Conservation (phyloP, 2,329 filamentous ascomycete genomes). For the Nemania abortiva region DNA sequence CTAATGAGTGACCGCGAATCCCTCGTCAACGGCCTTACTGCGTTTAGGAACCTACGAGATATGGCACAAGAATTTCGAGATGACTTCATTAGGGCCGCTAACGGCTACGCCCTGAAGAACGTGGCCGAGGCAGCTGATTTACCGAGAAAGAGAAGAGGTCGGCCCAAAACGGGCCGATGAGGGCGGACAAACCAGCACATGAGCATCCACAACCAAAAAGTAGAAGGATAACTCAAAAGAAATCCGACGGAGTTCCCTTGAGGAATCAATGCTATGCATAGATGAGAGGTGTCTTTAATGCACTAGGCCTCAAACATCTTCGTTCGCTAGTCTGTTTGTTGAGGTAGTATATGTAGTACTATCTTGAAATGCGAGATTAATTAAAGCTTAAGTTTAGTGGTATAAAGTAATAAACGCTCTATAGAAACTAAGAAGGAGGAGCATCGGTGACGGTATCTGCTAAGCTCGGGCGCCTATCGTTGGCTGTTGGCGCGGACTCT, state of each 20-base stretch:
- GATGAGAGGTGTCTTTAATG: background rate
- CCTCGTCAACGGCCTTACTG: slow-evolving; percentile 53
- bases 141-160: background rate
- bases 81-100: slow-evolving; percentile 46
- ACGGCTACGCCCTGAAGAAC: background rate
- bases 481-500: no score
- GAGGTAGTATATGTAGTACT: no score
- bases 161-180: background rate
- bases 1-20: slow-evolving; percentile 48
- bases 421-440: no score
- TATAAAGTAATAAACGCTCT: no score
- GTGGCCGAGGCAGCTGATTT: background rate
- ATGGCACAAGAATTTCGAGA: slow-evolving; percentile 54
- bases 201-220: background rate
- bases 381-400: no score
- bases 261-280: background rate
- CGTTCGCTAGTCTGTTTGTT: no score
- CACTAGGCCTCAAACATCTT: background rate
- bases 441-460: no score
- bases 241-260: background rate
- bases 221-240: background rate
- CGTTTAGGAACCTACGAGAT: slow-evolving; percentile 57
- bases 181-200: background rate
- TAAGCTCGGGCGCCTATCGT: no score
- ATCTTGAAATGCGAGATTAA: no score